phyloP scores from a whole-genome alignment of 352 stramenopile species.

The Pythium biforme region DNA sequence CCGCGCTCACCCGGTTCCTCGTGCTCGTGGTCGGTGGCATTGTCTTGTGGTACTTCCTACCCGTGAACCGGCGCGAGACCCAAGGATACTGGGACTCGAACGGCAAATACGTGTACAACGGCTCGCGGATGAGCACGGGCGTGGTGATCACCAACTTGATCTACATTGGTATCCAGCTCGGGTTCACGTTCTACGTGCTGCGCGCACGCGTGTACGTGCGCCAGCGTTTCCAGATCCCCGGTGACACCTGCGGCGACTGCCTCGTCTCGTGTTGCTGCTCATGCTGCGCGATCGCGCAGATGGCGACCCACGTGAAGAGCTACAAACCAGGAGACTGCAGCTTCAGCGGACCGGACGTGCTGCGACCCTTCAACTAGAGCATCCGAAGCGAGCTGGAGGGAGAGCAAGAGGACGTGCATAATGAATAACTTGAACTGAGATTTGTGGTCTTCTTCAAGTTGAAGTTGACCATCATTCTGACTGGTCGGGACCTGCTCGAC shows the following conservation, averaged over 20 bases:
- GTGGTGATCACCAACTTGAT: not conserved
- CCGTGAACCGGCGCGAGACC: not conserved
- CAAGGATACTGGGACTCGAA: not conserved
- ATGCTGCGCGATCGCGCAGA: conserved; percentile 27
- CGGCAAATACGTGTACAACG: conserved; percentile 8
- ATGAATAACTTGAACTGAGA: too few species aligned
- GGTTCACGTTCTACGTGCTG: conserved; percentile 4
- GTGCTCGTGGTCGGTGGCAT: conserved; percentile 11
- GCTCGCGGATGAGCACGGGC: not conserved
- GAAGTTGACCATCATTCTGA: too few species aligned
- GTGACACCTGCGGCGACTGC: conserved; percentile 16
- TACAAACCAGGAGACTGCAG: conserved; percentile 18
- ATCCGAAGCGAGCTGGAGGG: too few species aligned
- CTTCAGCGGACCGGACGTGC: conserved; percentile 15
- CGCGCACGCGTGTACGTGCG: conserved; percentile 8
- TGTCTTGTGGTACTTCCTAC: conserved; percentile 21
- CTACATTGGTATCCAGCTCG: not conserved
- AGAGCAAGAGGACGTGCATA: too few species aligned
- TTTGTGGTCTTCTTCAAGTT: too few species aligned
- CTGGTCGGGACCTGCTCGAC: too few species aligned
- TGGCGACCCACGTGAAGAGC: conserved; percentile 25
- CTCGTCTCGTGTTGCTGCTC: conserved; percentile 23
- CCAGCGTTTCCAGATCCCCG: conserved; percentile 22
- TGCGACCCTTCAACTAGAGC: conserved; percentile 20
- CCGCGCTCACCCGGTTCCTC: not conserved